These are phyloP conservation scores for Ogataea salicorniae DNA, from an alignment of 805 yeast species.

Conservation along the genomic window DNA sequence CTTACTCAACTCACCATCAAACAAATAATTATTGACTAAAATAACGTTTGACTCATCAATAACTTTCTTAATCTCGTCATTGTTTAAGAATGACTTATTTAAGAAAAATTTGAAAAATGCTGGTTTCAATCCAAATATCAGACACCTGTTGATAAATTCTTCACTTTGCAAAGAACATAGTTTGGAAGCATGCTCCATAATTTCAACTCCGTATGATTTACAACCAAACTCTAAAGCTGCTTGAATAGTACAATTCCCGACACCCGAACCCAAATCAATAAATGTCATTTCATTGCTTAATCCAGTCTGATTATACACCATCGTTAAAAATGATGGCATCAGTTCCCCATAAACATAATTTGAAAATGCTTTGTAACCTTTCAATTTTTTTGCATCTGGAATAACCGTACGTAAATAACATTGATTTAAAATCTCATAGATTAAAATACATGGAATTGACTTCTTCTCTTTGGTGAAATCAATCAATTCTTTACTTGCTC, in stretches of 20 bases:
- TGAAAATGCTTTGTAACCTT: constrained; percentile 78
- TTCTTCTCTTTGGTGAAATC: constrained; percentile 11
- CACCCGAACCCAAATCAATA: constrained; percentile 90
- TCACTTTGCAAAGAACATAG: constrained; percentile 55
- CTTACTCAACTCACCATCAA: constrained; percentile 67
- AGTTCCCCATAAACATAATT: constrained; percentile 90
- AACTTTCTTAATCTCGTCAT: constrained; percentile 46
- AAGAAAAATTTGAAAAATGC: constrained; percentile 56
- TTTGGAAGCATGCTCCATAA: constrained; percentile 76
- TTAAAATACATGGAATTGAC: constrained; percentile 35
- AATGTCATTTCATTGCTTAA: constrained; percentile 53
- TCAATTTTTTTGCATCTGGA: constrained; percentile 59
- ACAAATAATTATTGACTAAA: constrained; percentile 77
- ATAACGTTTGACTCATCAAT: constrained; percentile 65
- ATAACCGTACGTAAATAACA: constrained; percentile 76
- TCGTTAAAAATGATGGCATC: constrained; percentile 69
- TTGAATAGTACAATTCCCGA: constrained; percentile 86
- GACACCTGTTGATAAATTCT: constrained; percentile 55
- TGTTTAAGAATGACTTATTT: constrained; percentile 66
- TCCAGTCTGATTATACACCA: constrained; percentile 56
- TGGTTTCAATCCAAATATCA: constrained; percentile 57
- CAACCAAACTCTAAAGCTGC: constrained; percentile 86
- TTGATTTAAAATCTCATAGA: constrained; percentile 68
- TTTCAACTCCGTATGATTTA: constrained; percentile 82
- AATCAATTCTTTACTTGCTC: constrained; percentile 27